Base-by-base conservation (phyloP, 2,329 filamentous ascomycete genomes). In the Calonectria hongkongensis region DNA sequence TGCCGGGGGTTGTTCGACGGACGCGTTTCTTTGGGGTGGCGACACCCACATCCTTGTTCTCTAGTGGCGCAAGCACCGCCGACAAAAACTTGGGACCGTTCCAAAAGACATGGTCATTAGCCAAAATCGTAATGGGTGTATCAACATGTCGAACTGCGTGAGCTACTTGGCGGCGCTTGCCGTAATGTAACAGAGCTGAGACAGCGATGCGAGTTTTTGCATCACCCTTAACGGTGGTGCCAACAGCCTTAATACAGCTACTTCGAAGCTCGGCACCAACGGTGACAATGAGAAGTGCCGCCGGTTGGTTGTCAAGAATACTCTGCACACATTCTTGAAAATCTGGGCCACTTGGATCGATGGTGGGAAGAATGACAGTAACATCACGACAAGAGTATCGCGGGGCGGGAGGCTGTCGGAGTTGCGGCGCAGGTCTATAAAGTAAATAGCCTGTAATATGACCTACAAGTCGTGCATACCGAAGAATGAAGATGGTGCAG, bases 1-100 rank as follows among this genome's bases (percentile, higher is more conserved):
- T 36, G 4, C 80, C 79, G 0, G 75, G 74, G 0, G 68, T 66
- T 8, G 83, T 82, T 2, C 88, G 86, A 7, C 83, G 82, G 8
- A 90, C 89, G 0, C 85, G 85, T 81, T 92, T 92, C 77, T 87
- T 88, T 8, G 90, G 91, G 0, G 87, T 90, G 0, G 91, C 90
- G 9, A 88, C 83, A 1, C 89, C 91, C 1, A 92, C 87, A 0
- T 74, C 68, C 1, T 76, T 67, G 39, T 91, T 82, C 58, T 86
- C 81, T 30, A 88, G 88, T 0, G 86, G 83, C 0, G 86, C 85
- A 0, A 91, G 79, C 0, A 87, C 73, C 0, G 84, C 81, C 0
- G 77, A 56, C 1, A 91, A 81, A 72, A 89, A 88, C 0, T 73
- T 72, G 0, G 73, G 39, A 4, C 75, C 77, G 1, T 84, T 83